Evolutionary conservation across 2,329 filamentous ascomycete genomes (phyloP).

Genomic region (Nannizziopsis arthrosporioides): DNA sequence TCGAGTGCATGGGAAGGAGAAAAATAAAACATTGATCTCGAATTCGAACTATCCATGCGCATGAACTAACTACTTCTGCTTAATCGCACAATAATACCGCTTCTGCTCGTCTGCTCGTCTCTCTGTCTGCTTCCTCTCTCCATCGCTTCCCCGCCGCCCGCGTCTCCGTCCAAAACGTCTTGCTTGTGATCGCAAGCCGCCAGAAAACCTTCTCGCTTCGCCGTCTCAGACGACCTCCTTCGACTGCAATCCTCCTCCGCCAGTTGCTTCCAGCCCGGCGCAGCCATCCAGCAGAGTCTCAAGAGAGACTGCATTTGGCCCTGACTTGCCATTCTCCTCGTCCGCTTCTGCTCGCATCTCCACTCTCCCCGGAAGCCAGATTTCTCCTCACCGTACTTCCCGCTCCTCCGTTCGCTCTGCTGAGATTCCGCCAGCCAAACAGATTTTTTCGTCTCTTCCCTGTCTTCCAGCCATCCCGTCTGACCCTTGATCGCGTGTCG

Average conservation of each 20-base stretch:
- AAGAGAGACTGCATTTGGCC: neutral
- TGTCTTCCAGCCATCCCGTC: neutral
- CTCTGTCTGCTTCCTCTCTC: neutral
- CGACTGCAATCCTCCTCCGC: too few relatives aligned
- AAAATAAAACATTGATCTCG: neutral
- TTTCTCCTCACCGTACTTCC: neutral
- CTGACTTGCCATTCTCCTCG: neutral
- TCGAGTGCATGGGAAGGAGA: neutral
- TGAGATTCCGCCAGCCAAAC: neutral
- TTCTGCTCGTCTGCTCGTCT: constrained; percentile 2
- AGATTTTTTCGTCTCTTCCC: neutral
- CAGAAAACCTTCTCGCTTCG: too few relatives aligned
- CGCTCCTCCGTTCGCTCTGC: neutral
- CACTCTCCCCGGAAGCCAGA: constrained; percentile 2
- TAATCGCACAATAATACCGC: neutral
- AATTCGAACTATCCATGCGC: too few relatives aligned
- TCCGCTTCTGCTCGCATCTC: neutral
- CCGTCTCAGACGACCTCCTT: too few relatives aligned
- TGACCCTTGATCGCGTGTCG: neutral
- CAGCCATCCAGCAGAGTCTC: too few relatives aligned
- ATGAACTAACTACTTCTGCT: too few relatives aligned
- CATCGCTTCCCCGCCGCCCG: neutral
- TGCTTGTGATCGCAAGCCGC: too few relatives aligned
- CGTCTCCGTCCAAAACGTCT: neutral
- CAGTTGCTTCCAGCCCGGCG: too few relatives aligned